Conservation (phyloP, 2,329 filamentous ascomycete genomes). For the Shiraia bambusicola region DNA sequence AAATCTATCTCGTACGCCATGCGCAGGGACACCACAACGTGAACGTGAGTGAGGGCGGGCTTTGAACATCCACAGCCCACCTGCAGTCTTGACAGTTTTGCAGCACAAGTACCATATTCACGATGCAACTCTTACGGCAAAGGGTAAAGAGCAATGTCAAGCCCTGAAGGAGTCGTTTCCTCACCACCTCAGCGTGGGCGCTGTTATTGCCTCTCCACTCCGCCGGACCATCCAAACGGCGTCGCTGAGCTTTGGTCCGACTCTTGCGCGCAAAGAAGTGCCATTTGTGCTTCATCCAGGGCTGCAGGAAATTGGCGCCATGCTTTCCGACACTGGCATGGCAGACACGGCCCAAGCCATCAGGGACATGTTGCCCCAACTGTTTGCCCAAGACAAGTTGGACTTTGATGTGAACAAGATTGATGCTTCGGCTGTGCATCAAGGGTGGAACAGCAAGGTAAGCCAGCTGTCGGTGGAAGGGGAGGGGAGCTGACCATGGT, state of each 20-base stretch:
- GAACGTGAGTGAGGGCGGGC: slow-evolving; percentile 19
- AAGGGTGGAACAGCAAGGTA: slow-evolving; percentile 72
- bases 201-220: slow-evolving; percentile 76
- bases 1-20: slow-evolving; percentile 63
- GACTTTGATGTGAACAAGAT: slow-evolving; percentile 52
- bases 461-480: slow-evolving; percentile 3
- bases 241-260: slow-evolving; percentile 65
- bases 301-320: slow-evolving; percentile 74
- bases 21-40: slow-evolving; percentile 76
- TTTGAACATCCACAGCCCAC: not conserved
- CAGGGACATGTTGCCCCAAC: slow-evolving; percentile 19
- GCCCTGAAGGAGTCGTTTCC: slow-evolving; percentile 65
- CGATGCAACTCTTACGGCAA: slow-evolving; percentile 76
- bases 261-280: slow-evolving; percentile 34
- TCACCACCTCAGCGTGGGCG: slow-evolving; percentile 58
- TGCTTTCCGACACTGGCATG: slow-evolving; percentile 73
- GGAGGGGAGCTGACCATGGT: slow-evolving; percentile 9
- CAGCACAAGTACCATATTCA: slow-evolving; percentile 67
- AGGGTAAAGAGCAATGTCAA: slow-evolving; percentile 75
- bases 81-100: slow-evolving; percentile 47
- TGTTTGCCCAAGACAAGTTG: slow-evolving; percentile 59
- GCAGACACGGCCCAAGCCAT: slow-evolving; percentile 51
- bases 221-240: slow-evolving; percentile 80
- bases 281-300: slow-evolving; percentile 67
- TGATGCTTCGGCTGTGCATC: slow-evolving; percentile 62